phyloP scores from a whole-genome alignment of 2,329 filamentous ascomycete genomes.

The Colletotrichum truncatum region DNA sequence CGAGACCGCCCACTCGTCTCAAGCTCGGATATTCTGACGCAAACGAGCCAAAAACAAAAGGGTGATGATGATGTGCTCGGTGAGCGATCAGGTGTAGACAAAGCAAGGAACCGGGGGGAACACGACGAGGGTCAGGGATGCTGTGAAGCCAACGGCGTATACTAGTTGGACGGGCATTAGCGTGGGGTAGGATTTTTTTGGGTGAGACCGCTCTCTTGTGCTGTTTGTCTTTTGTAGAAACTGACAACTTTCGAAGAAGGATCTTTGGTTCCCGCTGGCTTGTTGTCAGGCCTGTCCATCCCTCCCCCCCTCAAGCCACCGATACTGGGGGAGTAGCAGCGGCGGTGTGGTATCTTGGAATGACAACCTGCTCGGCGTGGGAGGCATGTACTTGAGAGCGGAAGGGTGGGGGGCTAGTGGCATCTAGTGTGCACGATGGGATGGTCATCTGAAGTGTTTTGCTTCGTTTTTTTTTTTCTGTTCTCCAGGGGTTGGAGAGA shows the following conservation, averaged over 20 bases:
- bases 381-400: not conserved
- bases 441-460: constrained; percentile 20
- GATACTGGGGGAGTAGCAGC: not conserved
- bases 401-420: not conserved
- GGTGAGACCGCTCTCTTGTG: not conserved
- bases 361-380: constrained; percentile 17
- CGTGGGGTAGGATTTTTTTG: constrained; percentile 16
- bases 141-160: not conserved
- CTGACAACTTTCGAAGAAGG: not conserved
- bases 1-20: not conserved
- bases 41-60: not conserved
- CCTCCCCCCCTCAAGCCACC: constrained; percentile 4
- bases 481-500: not conserved
- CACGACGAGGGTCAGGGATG: not conserved
- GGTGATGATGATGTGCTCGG: not conserved
- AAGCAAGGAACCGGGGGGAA: not conserved
- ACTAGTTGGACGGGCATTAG: not conserved
- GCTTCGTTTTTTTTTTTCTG: not conserved
- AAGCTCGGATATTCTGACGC: not conserved
- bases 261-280: constrained; percentile 3
- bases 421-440: not conserved
- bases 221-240: not conserved
- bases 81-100: constrained; percentile 8
- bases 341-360: constrained; percentile 1
- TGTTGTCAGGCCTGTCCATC: not conserved